phyloP scores from a whole-genome alignment of 2,329 filamentous ascomycete genomes.

The Neurospora crassa region DNA sequence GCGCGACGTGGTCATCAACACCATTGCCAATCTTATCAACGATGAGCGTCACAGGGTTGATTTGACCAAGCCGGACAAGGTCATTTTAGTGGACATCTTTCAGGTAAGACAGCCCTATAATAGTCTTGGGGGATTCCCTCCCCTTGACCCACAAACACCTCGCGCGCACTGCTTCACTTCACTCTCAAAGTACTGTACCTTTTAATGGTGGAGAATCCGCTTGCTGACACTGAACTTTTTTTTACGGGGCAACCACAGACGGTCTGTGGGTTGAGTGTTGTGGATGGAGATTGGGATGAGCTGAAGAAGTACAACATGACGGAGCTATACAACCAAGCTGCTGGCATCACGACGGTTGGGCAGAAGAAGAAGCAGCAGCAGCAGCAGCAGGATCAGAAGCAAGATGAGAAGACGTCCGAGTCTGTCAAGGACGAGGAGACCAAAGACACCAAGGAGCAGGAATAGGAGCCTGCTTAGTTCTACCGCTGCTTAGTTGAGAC shows the following conservation, averaged over 20 bases:
- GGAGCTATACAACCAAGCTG: constrained; percentile 52
- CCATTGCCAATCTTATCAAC: constrained; percentile 56
- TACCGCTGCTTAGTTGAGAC: background rate
- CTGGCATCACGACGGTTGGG: background rate
- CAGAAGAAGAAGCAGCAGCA: background rate
- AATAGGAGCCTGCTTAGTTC: background rate
- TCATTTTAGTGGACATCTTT: constrained; percentile 72
- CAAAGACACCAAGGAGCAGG: background rate
- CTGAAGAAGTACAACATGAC: constrained; percentile 72
- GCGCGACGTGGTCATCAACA: constrained; percentile 60
- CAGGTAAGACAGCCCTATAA: constrained; percentile 43
- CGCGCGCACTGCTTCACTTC: background rate
- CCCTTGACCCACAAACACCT: background rate
- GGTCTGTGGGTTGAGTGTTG: constrained; percentile 70
- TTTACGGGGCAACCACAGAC: constrained; percentile 25
- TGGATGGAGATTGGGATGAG: constrained; percentile 62
- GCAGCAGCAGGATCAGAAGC: background rate
- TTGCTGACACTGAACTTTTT: constrained; percentile 5
- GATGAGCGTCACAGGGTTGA: constrained; percentile 61
- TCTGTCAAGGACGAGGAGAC: background rate
- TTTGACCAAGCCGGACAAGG: constrained; percentile 65
- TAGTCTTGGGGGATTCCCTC: background rate
- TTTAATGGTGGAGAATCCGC: background rate
- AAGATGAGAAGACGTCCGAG: background rate
- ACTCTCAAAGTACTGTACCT: background rate